These are phyloP conservation scores for Daldinia decipiens DNA, from an alignment of 495 filamentous ascomycete species.

Conservation along the genomic window DNA sequence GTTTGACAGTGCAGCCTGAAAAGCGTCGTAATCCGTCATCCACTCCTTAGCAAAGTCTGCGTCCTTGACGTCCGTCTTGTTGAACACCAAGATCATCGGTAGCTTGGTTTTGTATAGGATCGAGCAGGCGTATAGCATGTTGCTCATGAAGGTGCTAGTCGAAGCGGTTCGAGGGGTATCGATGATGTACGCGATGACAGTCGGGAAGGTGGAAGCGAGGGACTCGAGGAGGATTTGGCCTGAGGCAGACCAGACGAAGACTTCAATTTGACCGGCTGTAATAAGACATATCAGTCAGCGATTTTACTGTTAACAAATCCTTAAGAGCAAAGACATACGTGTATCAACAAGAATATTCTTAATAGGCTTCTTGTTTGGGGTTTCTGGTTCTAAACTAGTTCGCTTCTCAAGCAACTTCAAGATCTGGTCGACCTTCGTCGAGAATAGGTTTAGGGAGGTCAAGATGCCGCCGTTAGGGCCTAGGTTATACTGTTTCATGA, in stretches of 20 bases:
- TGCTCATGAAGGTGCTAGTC: conserved; percentile 97
- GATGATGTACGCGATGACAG: conserved; percentile 95
- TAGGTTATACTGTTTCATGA: conserved; percentile 98
- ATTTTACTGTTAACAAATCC: background rate
- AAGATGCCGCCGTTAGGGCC: conserved; percentile 98
- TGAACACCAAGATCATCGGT: conserved; percentile 98
- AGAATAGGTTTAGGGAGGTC: conserved; percentile 94
- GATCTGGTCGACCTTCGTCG: conserved; percentile 97
- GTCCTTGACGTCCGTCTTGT: conserved; percentile 95
- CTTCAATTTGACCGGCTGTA: conserved; percentile 89
- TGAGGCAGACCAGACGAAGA: conserved; percentile 96
- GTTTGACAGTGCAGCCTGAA: conserved; percentile 82
- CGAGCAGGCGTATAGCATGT: conserved; percentile 98
- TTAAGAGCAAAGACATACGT: conserved; percentile 49
- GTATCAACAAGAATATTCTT: conserved; percentile 92
- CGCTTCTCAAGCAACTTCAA: conserved; percentile 89
- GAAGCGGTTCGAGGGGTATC: conserved; percentile 93
- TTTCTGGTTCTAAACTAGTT: conserved; percentile 69
- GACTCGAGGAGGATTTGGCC: conserved; percentile 94
- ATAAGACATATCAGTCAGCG: background rate
- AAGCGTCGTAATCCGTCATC: conserved; percentile 99
- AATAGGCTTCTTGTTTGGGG: conserved; percentile 70
- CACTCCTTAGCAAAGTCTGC: conserved; percentile 94
- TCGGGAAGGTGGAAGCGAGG: conserved; percentile 91
- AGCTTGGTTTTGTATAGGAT: conserved; percentile 98